Conservation (phyloP, 106 monocot genomes). For the Dendrobium catenatum region DNA sequence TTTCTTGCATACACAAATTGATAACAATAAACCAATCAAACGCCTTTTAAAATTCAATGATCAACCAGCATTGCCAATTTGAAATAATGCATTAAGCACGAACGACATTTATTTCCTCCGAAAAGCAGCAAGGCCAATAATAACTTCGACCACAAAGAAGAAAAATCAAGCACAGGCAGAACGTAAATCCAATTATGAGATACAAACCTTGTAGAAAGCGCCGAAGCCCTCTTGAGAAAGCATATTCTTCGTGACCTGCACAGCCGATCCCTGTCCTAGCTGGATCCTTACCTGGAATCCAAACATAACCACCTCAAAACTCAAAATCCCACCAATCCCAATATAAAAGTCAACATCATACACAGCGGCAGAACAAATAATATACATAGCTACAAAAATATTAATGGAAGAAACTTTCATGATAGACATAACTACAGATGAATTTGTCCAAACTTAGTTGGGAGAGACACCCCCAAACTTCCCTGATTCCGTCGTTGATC, state of each 20-base stretch:
- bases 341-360: neutral
- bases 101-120: neutral
- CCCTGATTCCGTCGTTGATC: too few species aligned
- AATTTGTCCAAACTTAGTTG: neutral
- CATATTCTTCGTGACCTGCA: conserved; percentile 75
- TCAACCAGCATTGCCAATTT: neutral
- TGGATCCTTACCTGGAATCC: conserved; percentile 77
- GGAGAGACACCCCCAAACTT: neutral
- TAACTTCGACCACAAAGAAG: conserved; percentile 1
- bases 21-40: neutral
- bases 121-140: neutral
- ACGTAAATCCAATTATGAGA: neutral
- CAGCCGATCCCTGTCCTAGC: conserved; percentile 85
- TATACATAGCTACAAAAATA: neutral
- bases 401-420: neutral
- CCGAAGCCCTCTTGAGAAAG: conserved; percentile 67
- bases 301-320: conserved; percentile 15
- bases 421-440: too few species aligned
- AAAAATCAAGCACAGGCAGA: neutral
- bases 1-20: neutral
- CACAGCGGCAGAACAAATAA: neutral
- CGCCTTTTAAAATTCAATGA: neutral
- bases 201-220: conserved; percentile 75
- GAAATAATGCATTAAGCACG: too few species aligned
- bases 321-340: neutral